Base-by-base conservation (phyloP, 2,329 filamentous ascomycete genomes). In the Verticillium zaregamsianum region DNA sequence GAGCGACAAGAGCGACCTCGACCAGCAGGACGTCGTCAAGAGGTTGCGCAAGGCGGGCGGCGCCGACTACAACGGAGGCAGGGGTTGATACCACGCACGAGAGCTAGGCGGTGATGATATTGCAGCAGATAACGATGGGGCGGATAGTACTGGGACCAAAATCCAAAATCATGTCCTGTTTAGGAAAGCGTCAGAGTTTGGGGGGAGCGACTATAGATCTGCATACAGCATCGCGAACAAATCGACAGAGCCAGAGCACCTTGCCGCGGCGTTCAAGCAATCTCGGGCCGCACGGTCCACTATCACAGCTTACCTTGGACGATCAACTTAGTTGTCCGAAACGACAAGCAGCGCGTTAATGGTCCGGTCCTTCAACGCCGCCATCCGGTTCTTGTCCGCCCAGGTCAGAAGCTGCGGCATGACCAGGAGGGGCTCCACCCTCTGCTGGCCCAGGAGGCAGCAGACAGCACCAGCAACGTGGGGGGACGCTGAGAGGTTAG, bases 31-130 rank as follows among this genome's bases (percentile, higher is more conserved):
- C 23, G 81, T 91, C 59, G 85, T 90, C 17, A 72, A 80, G 63
- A 76, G 82, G 69, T 74, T 90, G 74, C 78, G 88, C 72, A 88
- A 85, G 77, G 87, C 84, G 4, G 88, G 88, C 61, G 88, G 88
- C 35, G 88, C 88, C 17, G 88, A 90, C 74, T 91, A 90, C 80
- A 88, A 90, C 69, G 86, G 87, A 8, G 87, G 84, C 12, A 75
- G 86, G 65, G 86, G 84, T 9, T 86, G 67, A 72, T 14, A 25
- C 17, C 14, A 17, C n/a, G 28, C 5, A 28, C 28, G 28, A 28
- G 4, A 28, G 6, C 5, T 28, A 6, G 28, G 28, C 28, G 5
- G 28, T 28, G 28, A 28, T 28, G 28, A 28, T 28, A 28, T 28
- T 5, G 28, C 28, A 28, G 28, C 28, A 28, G 28, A 28, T 28